These are phyloP conservation scores for Periconia sp. DNA, from an alignment of 2,329 filamentous ascomycete genomes.

Conservation along the genomic window DNA sequence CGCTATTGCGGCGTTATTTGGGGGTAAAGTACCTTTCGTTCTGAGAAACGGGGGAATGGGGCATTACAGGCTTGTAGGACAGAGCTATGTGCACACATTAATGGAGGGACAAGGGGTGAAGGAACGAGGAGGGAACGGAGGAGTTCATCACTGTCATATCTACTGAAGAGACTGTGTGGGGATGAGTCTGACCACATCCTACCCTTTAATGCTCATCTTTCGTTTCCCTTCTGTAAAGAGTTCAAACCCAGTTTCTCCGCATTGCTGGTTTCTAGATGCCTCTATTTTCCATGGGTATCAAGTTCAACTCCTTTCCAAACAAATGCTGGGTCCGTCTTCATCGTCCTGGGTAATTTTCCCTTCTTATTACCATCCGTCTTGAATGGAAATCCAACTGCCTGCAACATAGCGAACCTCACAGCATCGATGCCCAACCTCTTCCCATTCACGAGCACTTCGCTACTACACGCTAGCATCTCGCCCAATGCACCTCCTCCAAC, in stretches of 20 bases:
- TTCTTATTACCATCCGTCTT: neutral
- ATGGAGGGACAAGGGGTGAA: neutral
- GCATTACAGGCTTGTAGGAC: conserved; percentile 4
- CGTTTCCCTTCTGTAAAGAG: too few species aligned
- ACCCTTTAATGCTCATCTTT: too few species aligned
- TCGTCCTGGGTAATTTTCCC: conserved; percentile 1
- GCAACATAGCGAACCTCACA: conserved; percentile 68
- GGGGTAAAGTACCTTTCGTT: neutral
- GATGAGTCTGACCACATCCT: too few species aligned
- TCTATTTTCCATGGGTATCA: too few species aligned
- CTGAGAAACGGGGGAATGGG: neutral
- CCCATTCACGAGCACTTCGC: conserved; percentile 55
- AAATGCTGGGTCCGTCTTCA: conserved; percentile 1
- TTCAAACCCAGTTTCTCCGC: too few species aligned
- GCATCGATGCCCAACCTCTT: conserved; percentile 65
- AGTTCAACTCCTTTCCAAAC: too few species aligned
- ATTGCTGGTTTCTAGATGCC: too few species aligned
- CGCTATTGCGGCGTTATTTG: conserved; percentile 1
- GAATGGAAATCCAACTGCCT: conserved; percentile 53
- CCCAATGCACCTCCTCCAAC: conserved; percentile 52
- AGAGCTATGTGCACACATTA: conserved; percentile 3
- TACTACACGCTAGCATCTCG: conserved; percentile 66
- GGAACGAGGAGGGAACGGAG: neutral
- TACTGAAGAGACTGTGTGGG: too few species aligned
- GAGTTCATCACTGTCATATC: too few species aligned